phyloP scores from a whole-genome alignment of 441 rosid genomes.

The Populus hybrid region DNA sequence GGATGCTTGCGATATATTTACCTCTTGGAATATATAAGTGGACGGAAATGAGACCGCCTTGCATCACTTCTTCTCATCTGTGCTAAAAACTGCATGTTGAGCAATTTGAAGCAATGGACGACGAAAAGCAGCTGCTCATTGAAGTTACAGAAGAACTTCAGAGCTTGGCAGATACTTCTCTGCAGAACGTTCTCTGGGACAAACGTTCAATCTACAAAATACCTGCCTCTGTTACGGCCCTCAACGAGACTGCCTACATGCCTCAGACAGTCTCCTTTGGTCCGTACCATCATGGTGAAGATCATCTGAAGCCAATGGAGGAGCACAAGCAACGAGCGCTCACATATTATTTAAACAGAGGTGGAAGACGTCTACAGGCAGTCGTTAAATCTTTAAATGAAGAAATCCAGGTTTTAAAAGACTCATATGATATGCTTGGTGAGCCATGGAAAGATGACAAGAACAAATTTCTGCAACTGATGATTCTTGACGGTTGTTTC shows the following conservation, averaged over 20 bases:
- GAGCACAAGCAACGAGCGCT: constrained; percentile 44
- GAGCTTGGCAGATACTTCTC: constrained; percentile 16
- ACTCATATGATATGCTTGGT: constrained; percentile 33
- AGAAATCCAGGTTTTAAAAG: constrained; percentile 24
- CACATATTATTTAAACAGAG: constrained; percentile 30
- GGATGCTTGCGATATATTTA: neutral
- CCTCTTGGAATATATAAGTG: neutral
- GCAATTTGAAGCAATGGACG: constrained; percentile 1
- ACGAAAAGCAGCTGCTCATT: constrained; percentile 18
- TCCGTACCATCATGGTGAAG: constrained; percentile 36
- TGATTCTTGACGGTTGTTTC: constrained; percentile 56
- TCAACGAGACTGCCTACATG: constrained; percentile 29
- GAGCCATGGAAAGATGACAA: constrained; percentile 13
- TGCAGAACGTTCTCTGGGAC: constrained; percentile 24
- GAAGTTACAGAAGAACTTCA: constrained; percentile 20
- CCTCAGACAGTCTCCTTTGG: constrained; percentile 46
- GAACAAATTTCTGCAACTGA: constrained; percentile 27
- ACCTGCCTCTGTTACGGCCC: constrained; percentile 21
- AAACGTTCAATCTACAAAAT: constrained; percentile 39
- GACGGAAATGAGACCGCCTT: neutral
- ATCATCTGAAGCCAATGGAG: constrained; percentile 43
- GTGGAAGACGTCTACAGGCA: constrained; percentile 14
- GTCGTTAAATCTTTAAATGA: constrained; percentile 22
- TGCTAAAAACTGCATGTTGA: neutral
- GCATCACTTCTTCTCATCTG: neutral